Conservation (phyloP, 2,329 filamentous ascomycete species). For the Cucurbitaria berberidis region DNA sequence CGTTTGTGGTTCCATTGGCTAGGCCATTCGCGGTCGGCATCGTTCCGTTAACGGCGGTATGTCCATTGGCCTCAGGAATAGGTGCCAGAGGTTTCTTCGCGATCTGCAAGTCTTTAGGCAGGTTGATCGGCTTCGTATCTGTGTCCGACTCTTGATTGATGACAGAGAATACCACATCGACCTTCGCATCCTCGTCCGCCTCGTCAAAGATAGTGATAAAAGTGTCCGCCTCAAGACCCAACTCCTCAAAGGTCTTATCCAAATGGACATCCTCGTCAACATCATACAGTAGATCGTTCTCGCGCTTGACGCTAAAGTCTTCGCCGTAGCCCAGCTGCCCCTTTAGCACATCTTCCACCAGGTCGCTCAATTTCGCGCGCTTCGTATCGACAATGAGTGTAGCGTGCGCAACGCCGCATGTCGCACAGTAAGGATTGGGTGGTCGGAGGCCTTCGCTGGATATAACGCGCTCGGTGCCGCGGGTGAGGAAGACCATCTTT, state of each 20-base stretch:
- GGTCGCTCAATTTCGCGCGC: conserved; percentile 75
- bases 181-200: conserved; percentile 75
- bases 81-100: conserved; percentile 54
- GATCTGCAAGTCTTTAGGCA: conserved; percentile 54
- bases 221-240: conserved; percentile 74
- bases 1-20: conserved; percentile 22
- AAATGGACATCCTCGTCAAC: conserved; percentile 88
- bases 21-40: conserved; percentile 34
- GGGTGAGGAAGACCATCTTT: conserved; percentile 86
- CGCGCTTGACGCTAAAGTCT: conserved; percentile 79
- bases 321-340: conserved; percentile 76
- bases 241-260: conserved; percentile 75
- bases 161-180: conserved; percentile 79
- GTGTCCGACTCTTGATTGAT: conserved; percentile 58
- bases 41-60: conserved; percentile 23
- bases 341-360: conserved; percentile 78
- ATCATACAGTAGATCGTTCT: conserved; percentile 79
- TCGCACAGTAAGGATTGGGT: conserved; percentile 82
- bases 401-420: conserved; percentile 77
- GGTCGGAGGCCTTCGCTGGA: conserved; percentile 61
- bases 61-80: conserved; percentile 35
- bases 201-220: conserved; percentile 87
- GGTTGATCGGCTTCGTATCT: conserved; percentile 63
- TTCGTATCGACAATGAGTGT: conserved; percentile 71
- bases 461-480: conserved; percentile 64